phyloP scores from a whole-genome alignment of 345 rosid genomes.

The Eutrema heterophyllum region DNA sequence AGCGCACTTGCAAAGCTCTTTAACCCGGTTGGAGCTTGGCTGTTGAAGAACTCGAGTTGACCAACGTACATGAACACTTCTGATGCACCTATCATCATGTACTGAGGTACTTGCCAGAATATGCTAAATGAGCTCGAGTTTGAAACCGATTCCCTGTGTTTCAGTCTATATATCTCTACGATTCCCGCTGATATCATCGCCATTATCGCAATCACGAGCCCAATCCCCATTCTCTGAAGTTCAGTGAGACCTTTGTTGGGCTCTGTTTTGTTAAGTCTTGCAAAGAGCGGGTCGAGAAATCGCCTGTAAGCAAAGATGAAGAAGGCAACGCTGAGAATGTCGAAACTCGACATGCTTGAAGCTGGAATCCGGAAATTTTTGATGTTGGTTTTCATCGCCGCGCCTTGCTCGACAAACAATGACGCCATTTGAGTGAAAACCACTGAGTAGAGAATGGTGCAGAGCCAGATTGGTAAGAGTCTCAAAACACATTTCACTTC shows the following conservation, averaged over 20 bases:
- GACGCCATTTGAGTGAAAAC: conserved; percentile 99
- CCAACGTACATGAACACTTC: conserved; percentile 99
- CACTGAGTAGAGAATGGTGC: conserved; percentile 91
- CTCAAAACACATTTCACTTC: conserved; percentile 92
- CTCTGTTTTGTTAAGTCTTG: conserved; percentile 38
- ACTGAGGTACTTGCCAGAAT: conserved; percentile 97
- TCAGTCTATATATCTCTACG: conserved; percentile 64
- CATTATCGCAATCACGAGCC: conserved; percentile 64
- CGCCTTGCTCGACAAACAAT: conserved; percentile 96
- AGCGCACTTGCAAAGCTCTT: conserved; percentile 98
- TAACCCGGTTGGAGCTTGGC: conserved; percentile 82
- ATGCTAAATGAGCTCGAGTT: conserved; percentile 73
- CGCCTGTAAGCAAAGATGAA: conserved; percentile 73
- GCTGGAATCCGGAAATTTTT: conserved; percentile 65
- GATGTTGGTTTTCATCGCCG: conserved; percentile 63
- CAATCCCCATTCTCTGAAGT: conserved; percentile 93
- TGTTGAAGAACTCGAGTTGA: conserved; percentile 90
- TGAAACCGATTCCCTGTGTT: conserved; percentile 37
- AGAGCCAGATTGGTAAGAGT: conserved; percentile 91
- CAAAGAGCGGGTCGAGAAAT: conserved; percentile 60
- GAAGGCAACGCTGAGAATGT: conserved; percentile 78
- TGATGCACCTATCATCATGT: conserved; percentile 85
- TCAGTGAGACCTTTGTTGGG: conserved; percentile 64
- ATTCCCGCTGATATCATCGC: conserved; percentile 82
- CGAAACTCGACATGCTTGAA: conserved; percentile 96